Evolutionary conservation across 2,329 filamentous ascomycete genomes (phyloP), one percentile per base, ranked within the genome.

Genomic region (Colletotrichum orchidophilum): DNA sequence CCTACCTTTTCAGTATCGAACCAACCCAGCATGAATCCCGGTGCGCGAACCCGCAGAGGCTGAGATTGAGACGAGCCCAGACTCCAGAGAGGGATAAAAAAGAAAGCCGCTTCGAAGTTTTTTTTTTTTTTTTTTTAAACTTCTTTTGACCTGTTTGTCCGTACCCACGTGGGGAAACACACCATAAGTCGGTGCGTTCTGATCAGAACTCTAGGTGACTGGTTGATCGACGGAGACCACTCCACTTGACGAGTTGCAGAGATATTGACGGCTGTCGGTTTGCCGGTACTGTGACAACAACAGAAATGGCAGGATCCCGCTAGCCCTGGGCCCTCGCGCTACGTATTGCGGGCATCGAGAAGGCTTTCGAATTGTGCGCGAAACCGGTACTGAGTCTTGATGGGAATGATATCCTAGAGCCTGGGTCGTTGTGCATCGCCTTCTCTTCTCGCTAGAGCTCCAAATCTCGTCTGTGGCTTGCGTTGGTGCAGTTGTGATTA

Each of bases 401-500:
- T 21, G 39, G 39, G 4, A 5, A n/a, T 3, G n/a, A 33, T 15
- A 29, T 18, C 27, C 26, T 27, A 24, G 7, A 5, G 11, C 21
- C 13, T 31, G 9, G 9, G n/a, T 5, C 31, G 15, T 15, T 35
- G 18, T 27, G 49, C 29, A 13, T 39, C 31, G 24, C 46, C 27
- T 46, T 39, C 49, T 54, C 27, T 46, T 39, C 49, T 54, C 8
- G 35, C 59, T 29, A 63, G 9, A 33, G n/a, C 39, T 27, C 60
- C 29, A 46, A 53, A 69, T 54, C 27, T 53, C 35, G 53, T 54
- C 58, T 66, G 54, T 46, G 66, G 57, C 39, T 53, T 63, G 46
- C 54, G 63, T 49, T 68, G 57, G 63, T 67, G 58, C 42, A 54
- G 63, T 59, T 70, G 39, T 65, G 54, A 72, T 73, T 72, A 73